phyloP scores from a whole-genome alignment of 768 basidiomycete genomes.

The Collybia mongolica region DNA sequence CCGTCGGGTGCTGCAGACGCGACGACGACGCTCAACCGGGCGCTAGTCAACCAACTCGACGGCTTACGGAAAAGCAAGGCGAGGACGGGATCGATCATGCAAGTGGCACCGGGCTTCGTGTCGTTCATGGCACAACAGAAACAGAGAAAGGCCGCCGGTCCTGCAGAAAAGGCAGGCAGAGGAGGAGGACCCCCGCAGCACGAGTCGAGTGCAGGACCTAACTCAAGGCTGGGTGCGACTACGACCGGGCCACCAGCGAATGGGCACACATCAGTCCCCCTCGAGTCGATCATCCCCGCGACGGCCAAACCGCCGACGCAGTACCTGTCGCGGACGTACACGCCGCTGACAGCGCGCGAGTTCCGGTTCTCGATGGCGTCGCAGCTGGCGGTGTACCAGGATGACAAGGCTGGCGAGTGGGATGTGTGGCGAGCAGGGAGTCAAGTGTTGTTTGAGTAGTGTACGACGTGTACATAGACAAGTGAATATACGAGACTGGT shows the following conservation, averaged over 20 bases:
- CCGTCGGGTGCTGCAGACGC: constrained; percentile 40
- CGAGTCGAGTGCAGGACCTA: constrained; percentile 28
- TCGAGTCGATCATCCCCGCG: constrained; percentile 82
- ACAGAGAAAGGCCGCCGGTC: constrained; percentile 37
- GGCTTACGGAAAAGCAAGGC: constrained; percentile 30
- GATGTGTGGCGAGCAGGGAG: too few species aligned
- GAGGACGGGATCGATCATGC: too few species aligned
- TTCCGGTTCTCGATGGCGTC: constrained; percentile 78
- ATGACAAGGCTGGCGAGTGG: too few species aligned
- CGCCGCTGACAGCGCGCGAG: constrained; percentile 68
- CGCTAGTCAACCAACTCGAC: constrained; percentile 37
- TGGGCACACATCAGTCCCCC: constrained; percentile 63
- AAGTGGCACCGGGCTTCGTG: too few species aligned
- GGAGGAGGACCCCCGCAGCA: constrained; percentile 4
- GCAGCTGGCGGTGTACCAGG: too few species aligned
- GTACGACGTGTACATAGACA: too few species aligned
- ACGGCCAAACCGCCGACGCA: constrained; percentile 82
- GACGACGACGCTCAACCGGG: constrained; percentile 42
- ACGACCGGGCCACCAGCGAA: too few species aligned
- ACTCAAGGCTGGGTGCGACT: constrained; percentile 18
- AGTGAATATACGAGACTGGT: too few species aligned
- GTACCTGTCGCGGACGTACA: constrained; percentile 74
- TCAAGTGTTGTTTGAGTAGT: too few species aligned
- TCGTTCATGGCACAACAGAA: constrained; percentile 56
- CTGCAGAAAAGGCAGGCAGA: constrained; percentile 1